Conservation (phyloP, 73 alveolate genomes). For the Durusdinium trenchii region DNA sequence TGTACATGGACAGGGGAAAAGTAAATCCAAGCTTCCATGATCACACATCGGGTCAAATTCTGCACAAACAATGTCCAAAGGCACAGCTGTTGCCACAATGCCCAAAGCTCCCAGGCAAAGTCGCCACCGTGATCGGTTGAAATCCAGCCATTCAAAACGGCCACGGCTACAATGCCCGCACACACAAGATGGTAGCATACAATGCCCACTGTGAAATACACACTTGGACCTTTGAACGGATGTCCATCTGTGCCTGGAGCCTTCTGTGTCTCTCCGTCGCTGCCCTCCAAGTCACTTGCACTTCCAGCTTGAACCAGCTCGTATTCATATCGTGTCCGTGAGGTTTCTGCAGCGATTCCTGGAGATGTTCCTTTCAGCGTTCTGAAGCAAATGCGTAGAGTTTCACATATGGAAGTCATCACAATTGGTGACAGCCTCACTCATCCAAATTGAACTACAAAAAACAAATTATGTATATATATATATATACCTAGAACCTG, state of each 20-base stretch:
- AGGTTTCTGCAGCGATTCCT: background rate
- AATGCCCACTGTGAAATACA: background rate
- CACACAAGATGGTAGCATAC: background rate
- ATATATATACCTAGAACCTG: too few relatives aligned
- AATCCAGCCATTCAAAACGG: slow-evolving; percentile 4
- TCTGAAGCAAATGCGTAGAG: background rate
- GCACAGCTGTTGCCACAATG: slow-evolving; percentile 46
- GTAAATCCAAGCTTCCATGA: background rate
- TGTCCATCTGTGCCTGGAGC: background rate
- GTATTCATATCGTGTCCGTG: too few relatives aligned
- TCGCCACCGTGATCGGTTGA: background rate
- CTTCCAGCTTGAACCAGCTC: background rate
- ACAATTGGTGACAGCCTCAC: background rate
- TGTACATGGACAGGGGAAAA: too few relatives aligned
- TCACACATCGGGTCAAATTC: background rate
- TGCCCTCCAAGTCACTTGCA: background rate
- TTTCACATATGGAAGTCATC: background rate
- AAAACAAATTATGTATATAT: too few relatives aligned
- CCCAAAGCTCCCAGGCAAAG: slow-evolving; percentile 38
- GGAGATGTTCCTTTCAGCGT: too few relatives aligned
- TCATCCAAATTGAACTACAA: too few relatives aligned
- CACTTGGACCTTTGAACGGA: background rate
- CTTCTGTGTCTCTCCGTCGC: background rate
- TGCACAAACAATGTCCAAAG: slow-evolving; percentile 9
- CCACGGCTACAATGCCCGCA: background rate